Evolutionary conservation across 1,139 yeast genomes (phyloP).

Genomic region (Suhomyces yuchorum): DNA sequence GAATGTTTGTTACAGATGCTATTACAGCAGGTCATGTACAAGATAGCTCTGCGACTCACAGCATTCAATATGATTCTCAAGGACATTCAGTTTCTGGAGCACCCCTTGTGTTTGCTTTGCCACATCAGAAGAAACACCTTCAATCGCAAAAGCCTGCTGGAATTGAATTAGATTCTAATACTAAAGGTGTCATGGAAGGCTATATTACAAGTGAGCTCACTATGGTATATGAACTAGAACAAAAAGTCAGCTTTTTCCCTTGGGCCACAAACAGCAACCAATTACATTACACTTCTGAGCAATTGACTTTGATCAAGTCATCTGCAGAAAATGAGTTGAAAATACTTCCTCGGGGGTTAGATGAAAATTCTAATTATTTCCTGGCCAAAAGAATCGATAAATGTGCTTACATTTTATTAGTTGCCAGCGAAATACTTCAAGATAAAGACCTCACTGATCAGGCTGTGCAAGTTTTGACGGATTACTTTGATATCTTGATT

Average conservation of each 20-base stretch:
- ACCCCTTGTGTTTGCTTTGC: constrained; percentile 65
- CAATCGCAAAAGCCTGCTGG: constrained; percentile 43
- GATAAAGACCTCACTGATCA: constrained; percentile 53
- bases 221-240: constrained; percentile 53
- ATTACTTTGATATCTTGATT: constrained; percentile 52
- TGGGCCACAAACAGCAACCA: constrained; percentile 43
- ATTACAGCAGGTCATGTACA: constrained; percentile 31
- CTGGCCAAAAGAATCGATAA: constrained; percentile 76
- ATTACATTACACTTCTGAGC: constrained; percentile 52
- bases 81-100: constrained; percentile 57
- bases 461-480: constrained; percentile 14
- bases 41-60: constrained; percentile 50
- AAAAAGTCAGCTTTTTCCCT: constrained; percentile 61
- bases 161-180: constrained; percentile 54
- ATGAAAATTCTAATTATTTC: constrained; percentile 57
- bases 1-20: constrained; percentile 41
- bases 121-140: constrained; percentile 53
- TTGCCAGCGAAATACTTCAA: constrained; percentile 59
- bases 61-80: constrained; percentile 51
- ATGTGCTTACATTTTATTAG: constrained; percentile 69
- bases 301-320: constrained; percentile 52
- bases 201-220: constrained; percentile 52
- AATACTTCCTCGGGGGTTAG: constrained; percentile 51
- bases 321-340: constrained; percentile 60
- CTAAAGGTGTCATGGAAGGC: constrained; percentile 70